These are phyloP conservation scores for Davidsoniella neocaledoniae DNA, from an alignment of 2,329 filamentous ascomycete genomes.

Conservation along the genomic window DNA sequence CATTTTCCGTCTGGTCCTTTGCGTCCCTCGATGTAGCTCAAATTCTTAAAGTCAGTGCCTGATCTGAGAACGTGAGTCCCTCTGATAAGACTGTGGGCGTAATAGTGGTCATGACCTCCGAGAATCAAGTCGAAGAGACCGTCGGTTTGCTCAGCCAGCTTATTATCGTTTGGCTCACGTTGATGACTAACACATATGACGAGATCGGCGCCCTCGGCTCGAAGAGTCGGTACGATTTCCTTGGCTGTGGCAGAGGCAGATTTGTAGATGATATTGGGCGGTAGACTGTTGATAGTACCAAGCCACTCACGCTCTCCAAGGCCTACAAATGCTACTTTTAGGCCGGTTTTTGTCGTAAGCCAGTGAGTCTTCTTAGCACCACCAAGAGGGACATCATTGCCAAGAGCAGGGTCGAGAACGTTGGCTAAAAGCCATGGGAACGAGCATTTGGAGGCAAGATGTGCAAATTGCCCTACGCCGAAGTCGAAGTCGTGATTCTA, in stretches of 20 bases:
- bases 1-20: slow-evolving; percentile 31
- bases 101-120: slow-evolving; percentile 83
- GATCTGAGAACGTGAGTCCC: slow-evolving; percentile 73
- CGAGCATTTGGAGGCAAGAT: slow-evolving; percentile 55
- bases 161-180: slow-evolving; percentile 77
- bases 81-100: slow-evolving; percentile 60
- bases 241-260: slow-evolving; percentile 61
- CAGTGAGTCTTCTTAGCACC: slow-evolving; percentile 61
- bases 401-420: slow-evolving; percentile 67
- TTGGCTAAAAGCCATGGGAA: slow-evolving; percentile 89
- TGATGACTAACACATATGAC: slow-evolving; percentile 72
- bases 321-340: slow-evolving; percentile 74
- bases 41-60: slow-evolving; percentile 80
- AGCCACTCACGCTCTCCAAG: slow-evolving; percentile 81
- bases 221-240: slow-evolving; percentile 55
- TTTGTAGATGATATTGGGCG: slow-evolving; percentile 66
- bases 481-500: slow-evolving; percentile 90
- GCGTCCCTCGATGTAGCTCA: slow-evolving; percentile 72
- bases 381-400: slow-evolving; percentile 56
- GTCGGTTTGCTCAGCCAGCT: slow-evolving; percentile 57
- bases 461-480: slow-evolving; percentile 62
- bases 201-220: slow-evolving; percentile 64
- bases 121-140: slow-evolving; percentile 72
- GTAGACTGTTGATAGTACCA: slow-evolving; percentile 72
- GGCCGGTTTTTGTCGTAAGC: slow-evolving; percentile 62